A percentile compares a stretch with the other conserved stretches of the same genome.
phyloP scores from a whole-genome alignment of 441 rosid species.

The Pelargonium citronellum region DNA sequence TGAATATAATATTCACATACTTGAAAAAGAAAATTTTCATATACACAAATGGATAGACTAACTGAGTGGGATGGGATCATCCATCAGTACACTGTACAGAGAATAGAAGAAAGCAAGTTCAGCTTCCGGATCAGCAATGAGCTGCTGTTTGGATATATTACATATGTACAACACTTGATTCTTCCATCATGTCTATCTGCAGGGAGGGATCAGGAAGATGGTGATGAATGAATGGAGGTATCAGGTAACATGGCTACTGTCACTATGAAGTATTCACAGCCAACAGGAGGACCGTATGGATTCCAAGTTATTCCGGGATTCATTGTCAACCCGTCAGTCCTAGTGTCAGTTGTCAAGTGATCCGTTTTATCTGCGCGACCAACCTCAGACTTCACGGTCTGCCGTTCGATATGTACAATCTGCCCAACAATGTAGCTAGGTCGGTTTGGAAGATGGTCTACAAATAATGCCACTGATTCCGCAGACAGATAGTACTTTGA shows the following conservation, averaged over 20 bases:
- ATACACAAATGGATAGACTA: not conserved
- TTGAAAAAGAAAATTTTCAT: not conserved
- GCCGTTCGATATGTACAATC: slow-evolving; percentile 90
- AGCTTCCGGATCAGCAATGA: slow-evolving; percentile 20
- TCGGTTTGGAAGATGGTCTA: slow-evolving; percentile 67
- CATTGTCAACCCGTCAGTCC: slow-evolving; percentile 44
- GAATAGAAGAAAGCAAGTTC: slow-evolving; percentile 26
- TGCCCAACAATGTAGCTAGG: slow-evolving; percentile 82
- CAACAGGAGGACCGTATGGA: slow-evolving; percentile 73
- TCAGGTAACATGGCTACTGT: slow-evolving; percentile 98
- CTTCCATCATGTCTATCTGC: slow-evolving; percentile 74
- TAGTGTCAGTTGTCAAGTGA: slow-evolving; percentile 43
- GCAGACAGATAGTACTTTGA: slow-evolving; percentile 77
- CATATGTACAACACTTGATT: slow-evolving; percentile 43
- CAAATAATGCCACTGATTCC: slow-evolving; percentile 88
- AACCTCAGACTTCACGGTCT: slow-evolving; percentile 53
- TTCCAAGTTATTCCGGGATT: slow-evolving; percentile 45
- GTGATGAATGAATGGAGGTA: slow-evolving; percentile 53
- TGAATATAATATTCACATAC: not conserved
- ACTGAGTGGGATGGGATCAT: slow-evolving; percentile 24
- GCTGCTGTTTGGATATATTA: slow-evolving; percentile 8
- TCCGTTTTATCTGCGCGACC: slow-evolving; percentile 33
- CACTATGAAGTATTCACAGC: slow-evolving; percentile 88
- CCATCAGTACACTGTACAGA: slow-evolving; percentile 50
- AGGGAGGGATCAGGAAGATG: slow-evolving; percentile 77